These are phyloP conservation scores for Pythium grandisporangium DNA, from an alignment of 352 stramenopile genomes.

Conservation along the genomic window DNA sequence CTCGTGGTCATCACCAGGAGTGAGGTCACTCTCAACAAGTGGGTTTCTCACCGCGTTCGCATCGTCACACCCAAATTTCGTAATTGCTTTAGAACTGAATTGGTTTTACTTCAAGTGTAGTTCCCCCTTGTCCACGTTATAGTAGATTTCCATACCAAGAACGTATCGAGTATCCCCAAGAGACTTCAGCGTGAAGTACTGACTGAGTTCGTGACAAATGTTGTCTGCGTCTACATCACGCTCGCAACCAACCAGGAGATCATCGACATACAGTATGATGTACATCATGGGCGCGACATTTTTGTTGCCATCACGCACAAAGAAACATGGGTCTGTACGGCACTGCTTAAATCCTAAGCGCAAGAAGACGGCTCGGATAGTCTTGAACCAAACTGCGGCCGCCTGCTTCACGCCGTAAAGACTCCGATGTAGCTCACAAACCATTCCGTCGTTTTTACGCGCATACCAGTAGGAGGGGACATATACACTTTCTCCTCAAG, in stretches of 20 bases:
- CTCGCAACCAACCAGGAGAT: background rate
- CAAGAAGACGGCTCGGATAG: background rate
- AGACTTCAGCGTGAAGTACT: background rate
- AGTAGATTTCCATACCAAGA: background rate
- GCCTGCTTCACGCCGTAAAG: constrained; percentile 15
- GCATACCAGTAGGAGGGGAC: background rate
- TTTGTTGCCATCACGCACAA: background rate
- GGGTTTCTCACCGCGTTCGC: background rate
- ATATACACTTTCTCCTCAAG: constrained; percentile 13
- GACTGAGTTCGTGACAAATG: background rate
- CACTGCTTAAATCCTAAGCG: background rate
- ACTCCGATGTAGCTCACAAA: background rate
- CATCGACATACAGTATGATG: constrained; percentile 5
- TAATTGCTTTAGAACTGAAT: background rate
- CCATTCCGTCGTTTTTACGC: background rate
- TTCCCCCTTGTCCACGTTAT: background rate
- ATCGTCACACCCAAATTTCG: background rate
- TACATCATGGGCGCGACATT: too few species aligned
- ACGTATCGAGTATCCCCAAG: background rate
- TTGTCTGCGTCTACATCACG: background rate
- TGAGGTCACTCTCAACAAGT: background rate
- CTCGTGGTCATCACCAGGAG: background rate
- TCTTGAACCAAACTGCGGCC: background rate
- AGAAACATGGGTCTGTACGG: background rate
- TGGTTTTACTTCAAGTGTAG: background rate